Base-by-base conservation (phyloP, 495 filamentous ascomycete genomes). In the Alectoria sarmentosa region DNA sequence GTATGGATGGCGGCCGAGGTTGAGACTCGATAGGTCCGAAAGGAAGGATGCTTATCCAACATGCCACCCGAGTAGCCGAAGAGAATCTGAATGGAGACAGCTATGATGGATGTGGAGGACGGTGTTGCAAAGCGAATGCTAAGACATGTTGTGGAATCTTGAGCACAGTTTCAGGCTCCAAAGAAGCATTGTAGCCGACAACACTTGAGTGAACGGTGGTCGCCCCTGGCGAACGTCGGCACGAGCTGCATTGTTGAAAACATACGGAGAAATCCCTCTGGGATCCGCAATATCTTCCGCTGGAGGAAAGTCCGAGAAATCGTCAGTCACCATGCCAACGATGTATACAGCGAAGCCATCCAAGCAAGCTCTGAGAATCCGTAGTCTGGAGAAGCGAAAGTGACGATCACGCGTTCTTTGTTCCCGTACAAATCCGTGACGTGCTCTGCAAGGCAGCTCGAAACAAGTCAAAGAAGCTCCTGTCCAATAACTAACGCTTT, bases 401-500 rank as follows among this genome's bases (percentile, higher is more conserved):
- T 28, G 28, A 54, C 28, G 0, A 34, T 17, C 49, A 19, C 3
- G 6, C 4, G 28, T 34, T 32, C 13, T 19, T 32, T 15, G 15
- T 28, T 32, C 26, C 48, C 13, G 49, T 54, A 19, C 5, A 32
- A 1, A 19, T 17, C 49, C 3, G 49, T 32, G 28, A 17, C 5
- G 14, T 10, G 28, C 28, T 17, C 28, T 34, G 11, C 0, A 17
- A 32, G 32, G 13, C 49, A 13, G 49, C 26, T 54, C 28, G 28
- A 19, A 54, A 21, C 1, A 5, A 6, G 8, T 2, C n/a, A 19
- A 54, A 39, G 21, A 39, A 38, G 57, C 23, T 26, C 17, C 28
- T 37, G 19, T 44, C 72, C 44, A 46, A 9, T 15, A 1, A n/a
- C 55, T 82, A 89, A 68, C 87, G 81, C 78, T 90, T 90, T 66